Conservation (phyloP, 2,329 filamentous ascomycete species). For the Aspergillus sergii region DNA sequence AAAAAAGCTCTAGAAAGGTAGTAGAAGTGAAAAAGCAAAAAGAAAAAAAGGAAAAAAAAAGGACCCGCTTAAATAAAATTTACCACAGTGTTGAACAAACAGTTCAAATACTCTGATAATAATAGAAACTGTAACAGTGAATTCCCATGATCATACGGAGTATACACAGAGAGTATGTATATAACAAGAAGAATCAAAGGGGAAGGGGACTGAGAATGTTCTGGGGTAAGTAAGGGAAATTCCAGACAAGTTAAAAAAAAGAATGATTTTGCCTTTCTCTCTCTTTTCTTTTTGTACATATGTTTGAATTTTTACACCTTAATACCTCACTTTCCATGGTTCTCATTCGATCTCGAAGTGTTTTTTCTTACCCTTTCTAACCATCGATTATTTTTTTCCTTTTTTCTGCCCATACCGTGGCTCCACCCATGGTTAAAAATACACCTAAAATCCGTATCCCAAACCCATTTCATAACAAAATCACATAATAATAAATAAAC, state of each 20-base stretch:
- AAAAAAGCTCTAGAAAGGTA: neutral
- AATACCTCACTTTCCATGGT: neutral
- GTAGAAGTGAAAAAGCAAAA: neutral
- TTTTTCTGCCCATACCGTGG: constrained; percentile 2
- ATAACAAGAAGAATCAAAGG: neutral
- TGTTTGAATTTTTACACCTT: neutral
- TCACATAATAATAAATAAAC: constrained; percentile 7
- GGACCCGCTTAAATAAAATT: neutral
- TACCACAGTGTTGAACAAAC: neutral
- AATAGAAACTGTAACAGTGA: constrained; percentile 1
- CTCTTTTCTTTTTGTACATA: neutral
- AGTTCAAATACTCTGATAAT: neutral
- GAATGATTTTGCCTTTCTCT: neutral
- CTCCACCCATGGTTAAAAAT: constrained; percentile 5
- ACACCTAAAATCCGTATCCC: constrained; percentile 8
- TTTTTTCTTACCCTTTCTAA: neutral
- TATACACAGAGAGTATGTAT: neutral
- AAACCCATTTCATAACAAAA: constrained; percentile 4
- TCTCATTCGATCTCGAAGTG: neutral
- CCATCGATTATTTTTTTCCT: neutral
- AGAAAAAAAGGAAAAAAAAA: neutral
- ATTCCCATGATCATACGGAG: neutral
- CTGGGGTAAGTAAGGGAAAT: neutral
- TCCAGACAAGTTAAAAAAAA: neutral
- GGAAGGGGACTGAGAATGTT: neutral